Conservation (phyloP, 306 rosid genomes). For the Cicer yamashitae region DNA sequence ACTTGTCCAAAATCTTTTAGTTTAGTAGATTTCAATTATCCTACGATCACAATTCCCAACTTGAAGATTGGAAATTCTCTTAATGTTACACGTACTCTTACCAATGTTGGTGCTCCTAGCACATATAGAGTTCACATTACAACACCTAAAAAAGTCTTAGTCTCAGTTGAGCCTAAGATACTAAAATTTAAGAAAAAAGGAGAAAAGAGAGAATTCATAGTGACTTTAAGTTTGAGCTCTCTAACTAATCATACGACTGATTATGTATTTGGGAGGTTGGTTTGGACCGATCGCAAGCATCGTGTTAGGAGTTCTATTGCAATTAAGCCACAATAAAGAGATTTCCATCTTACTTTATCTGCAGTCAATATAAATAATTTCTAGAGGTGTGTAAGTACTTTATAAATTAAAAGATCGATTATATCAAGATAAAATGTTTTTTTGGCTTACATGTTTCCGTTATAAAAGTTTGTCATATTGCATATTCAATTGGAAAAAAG, state of each 20-base stretch:
- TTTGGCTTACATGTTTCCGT: background rate
- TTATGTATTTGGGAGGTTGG: conserved; percentile 49
- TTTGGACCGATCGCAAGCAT: conserved; percentile 54
- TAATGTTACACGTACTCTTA: conserved; percentile 54
- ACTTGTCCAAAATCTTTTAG: conserved; percentile 52
- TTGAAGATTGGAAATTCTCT: background rate
- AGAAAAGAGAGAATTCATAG: conserved; percentile 56
- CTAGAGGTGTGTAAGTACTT: too few species aligned
- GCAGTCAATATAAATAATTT: too few species aligned
- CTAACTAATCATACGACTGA: background rate
- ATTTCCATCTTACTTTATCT: too few species aligned
- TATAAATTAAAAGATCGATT: too few species aligned
- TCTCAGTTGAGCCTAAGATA: conserved; percentile 49
- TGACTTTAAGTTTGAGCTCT: conserved; percentile 33
- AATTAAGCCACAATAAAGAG: background rate
- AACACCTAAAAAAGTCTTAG: conserved; percentile 46
- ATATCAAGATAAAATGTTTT: too few species aligned
- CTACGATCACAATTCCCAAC: conserved; percentile 53
- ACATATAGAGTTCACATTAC: conserved; percentile 45
- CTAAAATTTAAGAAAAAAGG: conserved; percentile 49
- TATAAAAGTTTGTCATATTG: too few species aligned
- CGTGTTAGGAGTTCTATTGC: conserved; percentile 54
- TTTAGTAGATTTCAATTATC: conserved; percentile 64
- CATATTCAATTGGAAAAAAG: too few species aligned
- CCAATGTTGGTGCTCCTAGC: conserved; percentile 62